Evolutionary conservation across 225 moss, liverwort and hornwort genomes (phyloP).

Genomic region (Antitrichia curtipendula): DNA sequence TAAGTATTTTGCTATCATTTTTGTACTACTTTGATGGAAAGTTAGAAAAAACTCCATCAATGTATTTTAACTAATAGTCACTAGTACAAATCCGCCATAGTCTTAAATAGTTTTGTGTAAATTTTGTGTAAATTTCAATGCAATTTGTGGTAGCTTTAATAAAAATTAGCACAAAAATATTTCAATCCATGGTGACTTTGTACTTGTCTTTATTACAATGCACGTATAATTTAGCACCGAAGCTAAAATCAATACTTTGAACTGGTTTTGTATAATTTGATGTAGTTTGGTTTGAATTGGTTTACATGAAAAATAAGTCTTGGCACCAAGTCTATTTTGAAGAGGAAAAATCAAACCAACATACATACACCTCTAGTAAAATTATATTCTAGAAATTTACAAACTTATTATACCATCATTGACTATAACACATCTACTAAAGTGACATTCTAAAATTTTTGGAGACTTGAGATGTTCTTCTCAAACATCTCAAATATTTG

Average conservation of each 20-base stretch:
- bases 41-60: no score
- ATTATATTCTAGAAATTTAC: no score
- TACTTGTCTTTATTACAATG: not conserved
- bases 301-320: not conserved
- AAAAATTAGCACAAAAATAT: not conserved
- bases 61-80: not conserved
- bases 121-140: not conserved
- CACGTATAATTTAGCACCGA: rapidly evolving
- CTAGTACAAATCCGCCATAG: rapidly evolving
- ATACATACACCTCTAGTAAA: not conserved
- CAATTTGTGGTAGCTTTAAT: not conserved
- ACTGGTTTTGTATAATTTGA: not conserved
- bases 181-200: rapidly evolving
- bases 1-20: not conserved
- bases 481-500: not conserved
- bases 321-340: not conserved
- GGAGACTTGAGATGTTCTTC: not conserved
- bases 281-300: not conserved
- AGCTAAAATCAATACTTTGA: not conserved
- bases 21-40: not conserved
- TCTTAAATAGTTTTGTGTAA: not conserved
- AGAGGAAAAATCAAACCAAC: no score
- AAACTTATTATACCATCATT: not conserved
- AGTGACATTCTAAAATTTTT: not conserved
- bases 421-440: no score